These are phyloP conservation scores for Gossypium trilobum DNA, from an alignment of 441 rosid species.

Conservation along the genomic window DNA sequence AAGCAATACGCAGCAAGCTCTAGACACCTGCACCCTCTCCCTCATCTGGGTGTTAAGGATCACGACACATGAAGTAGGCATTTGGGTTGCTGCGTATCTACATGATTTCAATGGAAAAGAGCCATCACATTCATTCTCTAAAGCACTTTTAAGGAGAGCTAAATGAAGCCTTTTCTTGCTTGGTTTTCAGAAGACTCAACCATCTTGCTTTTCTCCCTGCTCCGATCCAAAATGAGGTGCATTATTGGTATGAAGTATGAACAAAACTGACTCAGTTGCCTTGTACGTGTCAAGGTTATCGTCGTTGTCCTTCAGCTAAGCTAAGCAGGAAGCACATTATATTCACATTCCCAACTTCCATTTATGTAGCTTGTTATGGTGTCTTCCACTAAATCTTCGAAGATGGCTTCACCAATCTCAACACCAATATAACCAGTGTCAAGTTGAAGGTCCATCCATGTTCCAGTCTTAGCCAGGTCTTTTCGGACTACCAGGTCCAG, in stretches of 20 bases:
- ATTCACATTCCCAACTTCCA: constrained; percentile 18
- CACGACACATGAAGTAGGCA: neutral
- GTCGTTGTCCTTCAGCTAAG: constrained; percentile 18
- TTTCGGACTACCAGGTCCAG: constrained; percentile 60
- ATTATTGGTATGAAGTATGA: constrained; percentile 16
- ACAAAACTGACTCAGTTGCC: constrained; percentile 10
- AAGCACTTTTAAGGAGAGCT: too few species aligned
- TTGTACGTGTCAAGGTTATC: constrained; percentile 17
- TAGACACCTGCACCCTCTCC: neutral
- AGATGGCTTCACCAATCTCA: constrained; percentile 49
- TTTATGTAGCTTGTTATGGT: constrained; percentile 25
- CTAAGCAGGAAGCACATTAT: neutral
- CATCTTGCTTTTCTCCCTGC: constrained; percentile 16
- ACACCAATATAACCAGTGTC: constrained; percentile 41
- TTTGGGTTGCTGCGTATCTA: constrained; percentile 12
- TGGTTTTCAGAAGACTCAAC: constrained; percentile 13
- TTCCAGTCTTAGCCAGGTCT: constrained; percentile 56
- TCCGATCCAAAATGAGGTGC: neutral
- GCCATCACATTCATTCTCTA: too few species aligned
- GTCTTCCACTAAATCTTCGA: constrained; percentile 62
- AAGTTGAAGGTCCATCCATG: constrained; percentile 60
- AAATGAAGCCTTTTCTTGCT: too few species aligned
- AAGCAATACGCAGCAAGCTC: neutral
- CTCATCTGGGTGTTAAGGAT: neutral
- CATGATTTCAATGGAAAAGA: constrained; percentile 10